These are phyloP conservation scores for Paxillus rubicundulus DNA, from an alignment of 768 basidiomycete genomes.

Conservation along the genomic window DNA sequence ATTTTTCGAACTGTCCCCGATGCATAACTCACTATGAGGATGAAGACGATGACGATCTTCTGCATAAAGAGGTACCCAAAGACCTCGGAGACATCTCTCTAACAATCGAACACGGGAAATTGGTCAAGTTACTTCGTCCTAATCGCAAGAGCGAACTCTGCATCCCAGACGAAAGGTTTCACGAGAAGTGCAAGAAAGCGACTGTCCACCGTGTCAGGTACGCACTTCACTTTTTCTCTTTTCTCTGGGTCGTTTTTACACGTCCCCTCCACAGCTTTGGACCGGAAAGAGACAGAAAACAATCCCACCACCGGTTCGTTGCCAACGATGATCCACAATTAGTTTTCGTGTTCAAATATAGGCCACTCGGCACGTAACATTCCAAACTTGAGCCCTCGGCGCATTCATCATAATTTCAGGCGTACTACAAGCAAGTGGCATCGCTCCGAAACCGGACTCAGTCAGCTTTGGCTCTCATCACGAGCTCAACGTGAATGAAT, in stretches of 20 bases:
- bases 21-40: not conserved
- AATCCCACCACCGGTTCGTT: too few species aligned
- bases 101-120: not conserved
- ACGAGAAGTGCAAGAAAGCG: constrained; percentile 23
- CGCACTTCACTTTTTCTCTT: not conserved
- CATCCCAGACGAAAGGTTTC: constrained; percentile 6
- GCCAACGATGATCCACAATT: constrained; percentile 5
- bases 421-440: constrained; percentile 17
- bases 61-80: constrained; percentile 4
- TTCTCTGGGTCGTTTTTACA: not conserved
- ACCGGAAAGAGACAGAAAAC: not conserved
- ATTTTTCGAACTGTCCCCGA: not conserved
- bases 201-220: constrained; percentile 18
- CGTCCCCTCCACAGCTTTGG: constrained; percentile 11
- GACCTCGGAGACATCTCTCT: constrained; percentile 19
- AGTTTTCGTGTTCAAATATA: constrained; percentile 21
- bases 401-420: constrained; percentile 4
- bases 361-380: constrained; percentile 11
- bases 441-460: constrained; percentile 8
- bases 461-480: not conserved
- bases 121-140: rapidly evolving
- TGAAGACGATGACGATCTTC: constrained; percentile 21
- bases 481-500: not conserved
- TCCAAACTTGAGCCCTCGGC: not conserved
- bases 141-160: rapidly evolving